A percentile compares a stretch with the other conserved stretches of the same genome.
phyloP scores from a whole-genome alignment of 495 filamentous ascomycete genomes.

The Aspergillus campestris region DNA sequence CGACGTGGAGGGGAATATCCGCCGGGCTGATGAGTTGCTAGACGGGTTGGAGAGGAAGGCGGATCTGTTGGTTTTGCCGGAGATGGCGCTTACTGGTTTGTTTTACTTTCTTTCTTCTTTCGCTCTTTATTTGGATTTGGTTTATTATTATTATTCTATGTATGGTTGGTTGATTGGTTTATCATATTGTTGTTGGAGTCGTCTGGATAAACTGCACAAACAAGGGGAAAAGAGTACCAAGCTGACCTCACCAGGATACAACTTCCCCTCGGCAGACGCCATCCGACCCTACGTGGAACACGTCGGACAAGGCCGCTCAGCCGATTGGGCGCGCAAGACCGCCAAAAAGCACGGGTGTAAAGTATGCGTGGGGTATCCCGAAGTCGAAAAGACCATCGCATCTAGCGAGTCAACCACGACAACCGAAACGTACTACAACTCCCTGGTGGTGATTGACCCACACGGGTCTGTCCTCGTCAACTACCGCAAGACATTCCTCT shows the following conservation, averaged over 20 bases:
- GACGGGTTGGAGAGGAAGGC: constrained; percentile 28
- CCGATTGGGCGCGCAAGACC: constrained; percentile 68
- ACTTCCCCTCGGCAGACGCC: constrained; percentile 69
- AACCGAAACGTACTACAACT: constrained; percentile 62
- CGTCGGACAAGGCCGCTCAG: constrained; percentile 60
- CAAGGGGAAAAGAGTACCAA: background rate
- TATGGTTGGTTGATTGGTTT: too few relatives aligned
- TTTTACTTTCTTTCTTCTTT: constrained; percentile 7
- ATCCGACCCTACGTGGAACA: constrained; percentile 80
- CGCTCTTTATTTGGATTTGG: background rate
- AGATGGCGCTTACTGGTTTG: constrained; percentile 81
- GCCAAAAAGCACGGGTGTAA: constrained; percentile 66
- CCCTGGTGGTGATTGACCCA: constrained; percentile 67
- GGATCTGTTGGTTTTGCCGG: constrained; percentile 70
- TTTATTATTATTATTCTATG: constrained; percentile 3
- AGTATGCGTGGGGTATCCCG: constrained; percentile 88
- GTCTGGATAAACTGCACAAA: too few relatives aligned
- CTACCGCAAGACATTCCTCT: constrained; percentile 86
- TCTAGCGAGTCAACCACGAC: background rate
- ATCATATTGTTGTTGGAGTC: background rate
- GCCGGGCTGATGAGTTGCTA: constrained; percentile 63
- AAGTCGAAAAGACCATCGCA: constrained; percentile 33
- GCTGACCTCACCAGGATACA: constrained; percentile 58
- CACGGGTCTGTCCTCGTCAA: constrained; percentile 64
- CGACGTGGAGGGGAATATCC: constrained; percentile 67